Conservation (phyloP, 345 rosid genomes). For the Arabidopsis suecica region DNA sequence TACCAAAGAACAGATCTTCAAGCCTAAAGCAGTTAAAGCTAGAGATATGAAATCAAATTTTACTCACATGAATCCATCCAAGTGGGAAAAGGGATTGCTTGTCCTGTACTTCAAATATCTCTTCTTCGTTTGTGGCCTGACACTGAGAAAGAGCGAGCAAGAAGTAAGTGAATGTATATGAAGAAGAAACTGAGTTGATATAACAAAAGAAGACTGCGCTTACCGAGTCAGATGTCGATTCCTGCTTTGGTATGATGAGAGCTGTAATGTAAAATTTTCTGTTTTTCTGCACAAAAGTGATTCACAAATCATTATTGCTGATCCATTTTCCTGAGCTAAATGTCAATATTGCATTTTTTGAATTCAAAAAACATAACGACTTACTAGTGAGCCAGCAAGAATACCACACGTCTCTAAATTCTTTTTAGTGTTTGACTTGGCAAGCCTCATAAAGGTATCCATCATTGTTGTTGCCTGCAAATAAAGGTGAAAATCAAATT, state of each 20-base stretch:
- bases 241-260: constrained; percentile 97
- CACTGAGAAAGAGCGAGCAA: constrained; percentile 57
- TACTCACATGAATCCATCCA: constrained; percentile 99
- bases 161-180: constrained; percentile 17
- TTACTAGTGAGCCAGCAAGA: constrained; percentile 94
- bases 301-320: constrained; percentile 37
- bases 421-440: constrained; percentile 80
- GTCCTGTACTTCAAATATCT: constrained; percentile 97
- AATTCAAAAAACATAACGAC: constrained; percentile 38
- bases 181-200: constrained; percentile 5
- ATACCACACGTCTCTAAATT: constrained; percentile 98
- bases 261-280: constrained; percentile 85
- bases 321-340: constrained; percentile 5
- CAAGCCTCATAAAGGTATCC: constrained; percentile 96
- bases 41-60: constrained; percentile 4
- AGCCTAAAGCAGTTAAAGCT: constrained; percentile 2
- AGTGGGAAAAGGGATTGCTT: constrained; percentile 90
- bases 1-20: neutral
- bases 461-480: constrained; percentile 88
- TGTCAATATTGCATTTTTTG: neutral
- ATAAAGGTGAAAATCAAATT: constrained; percentile 31
- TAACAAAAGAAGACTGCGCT: constrained; percentile 34
- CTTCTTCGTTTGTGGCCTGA: constrained; percentile 96
- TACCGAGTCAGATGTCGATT: constrained; percentile 93
- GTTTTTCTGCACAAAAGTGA: constrained; percentile 66